Percentiles rank a stretch among this genome's conserved stretches.
Evolutionary conservation across 2,329 filamentous ascomycete species (phyloP).

Genomic region (Aaosphaeria pasadenensis): DNA sequence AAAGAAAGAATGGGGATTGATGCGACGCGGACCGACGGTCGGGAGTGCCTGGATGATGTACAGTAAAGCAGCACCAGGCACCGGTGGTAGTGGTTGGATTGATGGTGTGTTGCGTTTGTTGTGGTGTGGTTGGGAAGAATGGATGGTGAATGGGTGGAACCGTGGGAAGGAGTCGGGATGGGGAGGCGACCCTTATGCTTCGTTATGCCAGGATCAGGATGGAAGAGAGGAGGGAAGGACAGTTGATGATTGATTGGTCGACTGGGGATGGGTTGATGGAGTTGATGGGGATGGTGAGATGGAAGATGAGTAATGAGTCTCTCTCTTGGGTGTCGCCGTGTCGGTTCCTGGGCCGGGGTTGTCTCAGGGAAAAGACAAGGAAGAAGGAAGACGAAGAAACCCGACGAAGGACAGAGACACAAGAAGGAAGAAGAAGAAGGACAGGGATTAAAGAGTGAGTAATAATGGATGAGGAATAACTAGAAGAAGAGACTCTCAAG

Average conservation of each 20-base stretch:
- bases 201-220: too few relatives aligned
- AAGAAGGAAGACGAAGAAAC: conserved; percentile 1
- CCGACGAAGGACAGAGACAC: too few relatives aligned
- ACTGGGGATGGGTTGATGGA: conserved; percentile 1
- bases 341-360: not conserved
- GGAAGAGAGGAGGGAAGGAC: too few relatives aligned
- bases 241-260: conserved; percentile 5
- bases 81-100: too few relatives aligned
- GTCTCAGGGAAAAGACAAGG: conserved; percentile 13
- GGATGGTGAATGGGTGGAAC: too few relatives aligned
- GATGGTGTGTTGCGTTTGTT: too few relatives aligned
- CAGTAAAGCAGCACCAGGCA: too few relatives aligned
- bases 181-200: too few relatives aligned
- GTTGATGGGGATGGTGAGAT: not conserved
- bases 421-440: conserved; percentile 8
- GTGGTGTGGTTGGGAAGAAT: too few relatives aligned
- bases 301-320: not conserved
- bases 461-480: not conserved
- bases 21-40: too few relatives aligned
- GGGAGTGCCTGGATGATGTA: too few relatives aligned
- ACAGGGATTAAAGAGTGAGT: not conserved
- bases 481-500: not conserved
- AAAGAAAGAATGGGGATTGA: not conserved
- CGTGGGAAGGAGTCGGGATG: too few relatives aligned
- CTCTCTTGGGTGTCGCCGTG: not conserved